Percentiles rank a stretch among this genome's conserved stretches.
Conservation (phyloP, 1,284 basidiomycete species). For the Puccinia polysora region DNA sequence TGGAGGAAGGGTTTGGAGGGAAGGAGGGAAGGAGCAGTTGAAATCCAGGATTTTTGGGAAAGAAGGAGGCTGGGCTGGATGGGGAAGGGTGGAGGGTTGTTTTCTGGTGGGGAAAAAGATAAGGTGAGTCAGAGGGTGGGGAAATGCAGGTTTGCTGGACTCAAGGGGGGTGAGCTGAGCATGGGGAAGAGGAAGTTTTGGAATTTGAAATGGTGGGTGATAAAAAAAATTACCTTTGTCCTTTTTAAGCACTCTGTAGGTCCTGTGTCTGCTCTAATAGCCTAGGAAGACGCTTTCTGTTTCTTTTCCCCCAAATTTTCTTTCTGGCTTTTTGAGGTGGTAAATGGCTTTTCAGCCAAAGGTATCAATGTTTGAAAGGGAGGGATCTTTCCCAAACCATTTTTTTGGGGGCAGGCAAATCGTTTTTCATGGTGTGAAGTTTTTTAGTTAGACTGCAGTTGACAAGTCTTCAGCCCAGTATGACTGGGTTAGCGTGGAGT, state of each 20-base stretch:
- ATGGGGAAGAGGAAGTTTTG: background rate
- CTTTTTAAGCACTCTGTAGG: background rate
- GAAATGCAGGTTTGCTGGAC: background rate
- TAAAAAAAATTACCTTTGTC: background rate
- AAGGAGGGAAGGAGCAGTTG: too few relatives aligned
- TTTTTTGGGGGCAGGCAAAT: background rate
- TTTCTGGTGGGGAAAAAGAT: too few relatives aligned
- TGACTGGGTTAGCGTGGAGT: constrained; percentile 48
- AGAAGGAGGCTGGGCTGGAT: too few relatives aligned
- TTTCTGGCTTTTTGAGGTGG: background rate
- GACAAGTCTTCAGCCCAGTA: constrained; percentile 53
- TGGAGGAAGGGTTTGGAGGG: too few relatives aligned
- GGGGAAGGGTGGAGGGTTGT: too few relatives aligned
- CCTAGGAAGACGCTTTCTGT: too few relatives aligned
- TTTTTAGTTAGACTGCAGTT: constrained; percentile 53
- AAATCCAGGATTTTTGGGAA: too few relatives aligned
- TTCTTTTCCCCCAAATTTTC: background rate
- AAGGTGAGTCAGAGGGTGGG: background rate
- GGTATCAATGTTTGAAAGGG: too few relatives aligned
- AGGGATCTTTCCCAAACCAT: background rate
- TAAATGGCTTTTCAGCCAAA: background rate
- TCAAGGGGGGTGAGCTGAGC: background rate
- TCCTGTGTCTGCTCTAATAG: background rate
- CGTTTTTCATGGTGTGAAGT: constrained; percentile 48
- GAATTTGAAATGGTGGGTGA: too few relatives aligned